phyloP scores from a whole-genome alignment of 345 rosid genomes.

The Sisymbrium irio region DNA sequence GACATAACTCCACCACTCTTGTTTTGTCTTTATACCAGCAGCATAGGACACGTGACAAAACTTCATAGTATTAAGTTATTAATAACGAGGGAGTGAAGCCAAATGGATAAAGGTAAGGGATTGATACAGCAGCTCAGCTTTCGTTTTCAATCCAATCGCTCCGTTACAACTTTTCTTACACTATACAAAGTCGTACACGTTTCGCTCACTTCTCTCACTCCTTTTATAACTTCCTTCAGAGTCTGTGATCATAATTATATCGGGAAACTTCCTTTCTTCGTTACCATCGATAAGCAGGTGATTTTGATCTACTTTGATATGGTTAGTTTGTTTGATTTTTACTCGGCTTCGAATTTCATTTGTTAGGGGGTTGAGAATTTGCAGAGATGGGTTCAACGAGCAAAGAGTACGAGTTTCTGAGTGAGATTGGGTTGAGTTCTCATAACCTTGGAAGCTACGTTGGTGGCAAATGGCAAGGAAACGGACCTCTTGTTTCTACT shows the following conservation, averaged over 20 bases:
- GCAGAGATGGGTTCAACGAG: conserved; percentile 67
- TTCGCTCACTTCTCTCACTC: conserved; percentile 20
- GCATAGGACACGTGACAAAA: conserved; percentile 16
- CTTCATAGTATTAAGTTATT: background rate
- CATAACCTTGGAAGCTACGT: conserved; percentile 69
- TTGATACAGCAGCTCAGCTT: conserved; percentile 18
- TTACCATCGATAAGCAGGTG: background rate
- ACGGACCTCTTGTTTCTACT: conserved; percentile 63
- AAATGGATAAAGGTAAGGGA: background rate
- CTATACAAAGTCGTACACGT: conserved; percentile 32
- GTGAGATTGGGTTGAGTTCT: conserved; percentile 70
- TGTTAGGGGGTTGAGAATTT: background rate
- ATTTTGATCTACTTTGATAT: background rate
- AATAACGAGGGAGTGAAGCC: conserved; percentile 1
- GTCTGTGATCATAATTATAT: background rate
- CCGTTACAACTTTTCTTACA: background rate
- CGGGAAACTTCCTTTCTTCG: background rate
- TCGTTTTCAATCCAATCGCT: background rate
- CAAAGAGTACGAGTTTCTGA: conserved; percentile 67
- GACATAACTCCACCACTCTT: background rate
- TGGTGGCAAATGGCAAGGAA: conserved; percentile 73
- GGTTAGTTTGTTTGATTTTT: background rate
- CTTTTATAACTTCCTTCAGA: background rate
- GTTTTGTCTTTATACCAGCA: background rate
- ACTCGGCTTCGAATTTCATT: background rate